Evolutionary conservation across 495 filamentous ascomycete species (phyloP), one percentile per base, ranked within the genome.

Genomic region (Melanomma pulvis-pyrius): DNA sequence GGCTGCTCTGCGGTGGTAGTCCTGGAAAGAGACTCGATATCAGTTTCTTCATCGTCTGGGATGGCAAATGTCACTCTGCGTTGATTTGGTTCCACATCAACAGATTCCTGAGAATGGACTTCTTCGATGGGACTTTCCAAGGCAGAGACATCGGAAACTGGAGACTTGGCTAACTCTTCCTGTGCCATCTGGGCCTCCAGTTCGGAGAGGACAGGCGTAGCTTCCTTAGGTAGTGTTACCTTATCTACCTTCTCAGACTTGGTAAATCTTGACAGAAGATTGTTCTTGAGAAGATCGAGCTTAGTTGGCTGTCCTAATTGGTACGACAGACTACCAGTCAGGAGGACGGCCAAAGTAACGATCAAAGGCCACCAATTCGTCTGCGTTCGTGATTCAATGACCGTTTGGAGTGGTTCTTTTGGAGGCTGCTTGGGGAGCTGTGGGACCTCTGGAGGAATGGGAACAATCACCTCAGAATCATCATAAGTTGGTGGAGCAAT

Each of bases 11-110:
- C 36, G 13, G 71, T 73, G 2, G 71, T 67, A 19, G 59, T 67
- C 19, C 68, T 46, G 2, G 68, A 68, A 1, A 73, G 50, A 12
- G 62, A 17, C 5, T 70, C 61, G 26, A 59, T 17, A 1, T 70
- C 67, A 12, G 30, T 6, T 13, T 68, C 67, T 21, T 67, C 66
- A 12, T 70, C 64, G 29, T 63, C 67, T n/a, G 71, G 67, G 32
- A 73, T 24, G 6, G 52, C 67, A 59, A 72, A 70, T 12, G 36
- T 61, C 1, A 70, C 67, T 39, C 41, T 59, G 36, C 47, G 26
- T 30, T 62, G 41, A n/a, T 69, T 28, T 19, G 53, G 46, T 22
- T 64, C 61, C 8, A 47, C 19, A 19, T 53, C 26, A 24, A 26
- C n/a, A 17, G 48, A 19, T 8, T 24, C 26, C 15, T 15, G 19